Base-by-base conservation (phyloP, 345 rosid genomes). In the Viola odorata region DNA sequence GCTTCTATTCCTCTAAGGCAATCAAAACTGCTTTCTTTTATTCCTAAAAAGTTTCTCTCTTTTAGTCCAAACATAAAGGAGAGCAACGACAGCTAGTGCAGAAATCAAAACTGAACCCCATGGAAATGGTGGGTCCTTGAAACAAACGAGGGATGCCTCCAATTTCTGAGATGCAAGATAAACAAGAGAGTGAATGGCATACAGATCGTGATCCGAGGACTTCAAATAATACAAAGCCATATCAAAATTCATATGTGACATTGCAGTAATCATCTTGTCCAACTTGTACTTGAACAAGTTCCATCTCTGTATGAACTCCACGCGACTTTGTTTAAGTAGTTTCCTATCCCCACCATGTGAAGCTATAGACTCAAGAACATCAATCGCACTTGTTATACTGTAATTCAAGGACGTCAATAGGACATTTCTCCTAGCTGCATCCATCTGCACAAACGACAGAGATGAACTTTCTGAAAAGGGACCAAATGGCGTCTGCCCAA, bases 401-500 rank as follows among this genome's bases (percentile, higher is more conserved):
- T 84, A 80, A 85, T 95, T 88, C 71, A 95, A 57, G 0, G 87
- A 78, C 0, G 96, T 88, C 77, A 95, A 62, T 11, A 95, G 78
- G 23, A 86, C 78, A 71, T 88, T 91, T 61, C 97, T 95, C 57
- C 84, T 77, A 16, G 95, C 95, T 45, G 99, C 96, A 68, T 95
- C 99, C 79, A 80, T 88, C 82, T 94, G 99, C 66, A 86, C 92
- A 48, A 94, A 94, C 0, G 97, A 86, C 52, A 94, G 73, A 11
- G 99, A 78, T 0, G 84, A 79, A 50, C 70, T 64, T 77, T 91
- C 91, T 0, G 97, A 95, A 75, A 95, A 94, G 4, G 99, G 99
- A 44, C 99, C 99, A 49, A 94, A 94, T 12, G 99, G 99, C 23
- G 99, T 94, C 65, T 94, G 90, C 54, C 99, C 99, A 5, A 94